Evolutionary conservation across 805 yeast species (phyloP).

Genomic region (Zygoascus ofunaensis): DNA sequence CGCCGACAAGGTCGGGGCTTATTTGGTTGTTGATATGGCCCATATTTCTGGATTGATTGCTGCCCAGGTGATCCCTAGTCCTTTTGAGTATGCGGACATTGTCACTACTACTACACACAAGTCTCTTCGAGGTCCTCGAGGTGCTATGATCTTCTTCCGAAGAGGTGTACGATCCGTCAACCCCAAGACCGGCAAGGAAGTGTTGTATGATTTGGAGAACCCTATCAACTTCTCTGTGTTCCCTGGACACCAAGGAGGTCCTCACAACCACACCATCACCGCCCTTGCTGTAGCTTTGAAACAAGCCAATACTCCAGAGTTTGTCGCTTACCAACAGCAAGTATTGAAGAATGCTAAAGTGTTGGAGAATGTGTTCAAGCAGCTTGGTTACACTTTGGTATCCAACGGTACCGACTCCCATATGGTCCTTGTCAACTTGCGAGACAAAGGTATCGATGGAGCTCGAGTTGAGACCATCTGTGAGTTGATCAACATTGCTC

Average conservation of each 20-base stretch:
- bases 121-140: slow-evolving; percentile 98
- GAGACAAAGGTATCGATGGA: slow-evolving; percentile 88
- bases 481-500: slow-evolving; percentile 89
- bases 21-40: slow-evolving; percentile 95
- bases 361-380: slow-evolving; percentile 65
- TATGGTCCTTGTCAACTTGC: slow-evolving; percentile 83
- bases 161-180: slow-evolving; percentile 83
- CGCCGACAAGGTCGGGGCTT: slow-evolving; percentile 96
- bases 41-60: slow-evolving; percentile 94
- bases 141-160: slow-evolving; percentile 99
- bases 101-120: slow-evolving; percentile 99
- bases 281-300: slow-evolving; percentile 95
- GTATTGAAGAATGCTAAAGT: slow-evolving; percentile 83
- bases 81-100: slow-evolving; percentile 93
- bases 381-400: slow-evolving; percentile 70
- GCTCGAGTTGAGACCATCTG: slow-evolving; percentile 94
- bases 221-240: slow-evolving; percentile 96
- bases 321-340: slow-evolving; percentile 78
- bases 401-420: slow-evolving; percentile 96
- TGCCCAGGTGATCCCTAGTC: slow-evolving; percentile 92
- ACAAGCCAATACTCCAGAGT: slow-evolving; percentile 87
- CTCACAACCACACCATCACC: slow-evolving; percentile 97
- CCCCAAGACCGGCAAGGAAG: slow-evolving; percentile 86
- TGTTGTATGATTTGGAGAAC: slow-evolving; percentile 82
- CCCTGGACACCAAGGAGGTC: slow-evolving; percentile 99